Base-by-base conservation (phyloP, 164 flowering plant genomes). In the Vitis vinifera region DNA sequence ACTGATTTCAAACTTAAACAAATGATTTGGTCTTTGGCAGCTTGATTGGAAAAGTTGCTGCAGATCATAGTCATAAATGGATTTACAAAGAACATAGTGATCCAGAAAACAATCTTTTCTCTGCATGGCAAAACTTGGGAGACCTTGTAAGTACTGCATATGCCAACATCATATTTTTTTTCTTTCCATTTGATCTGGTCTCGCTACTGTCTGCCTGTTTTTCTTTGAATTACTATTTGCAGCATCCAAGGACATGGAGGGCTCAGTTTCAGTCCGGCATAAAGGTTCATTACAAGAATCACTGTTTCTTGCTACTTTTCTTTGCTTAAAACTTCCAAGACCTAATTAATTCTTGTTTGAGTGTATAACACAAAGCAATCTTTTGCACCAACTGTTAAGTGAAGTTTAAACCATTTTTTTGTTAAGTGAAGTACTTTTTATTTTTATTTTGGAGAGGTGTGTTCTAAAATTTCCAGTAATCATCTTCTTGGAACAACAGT, bases 181-280 rank as follows among this genome's bases (percentile, higher is more conserved):
- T 4, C 2, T 53, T 53, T 13, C 56, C n/a, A n/a, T 53, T 51
- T 51, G 13, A 51, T 51, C 53, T 51, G 53, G 53, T 51, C 14
- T 10, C 53, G 3, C 13, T 6, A 53, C 6, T 53, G 15, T 53
- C n/a, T 53, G 56, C 56, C 56, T 53, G n/a, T 53, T 53, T 53
- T 53, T 11, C n/a, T 13, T 53, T 53, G 56, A 53, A 53, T 53
- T 13, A 13, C 17, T 53, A 53, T 10, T 53, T 53, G 15, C 56
- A 53, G 56, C n/a, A 53, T 53, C 56, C 56, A 13, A 53, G 56
- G 56, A 53, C 56, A 53, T 53, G 56, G 56, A 53, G 56, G 56
- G 56, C 56, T 53, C 56, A 53, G 16, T 53, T 53, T 53, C 56
- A 53, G 56, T 15, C 56, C 10, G 56, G 56, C 1, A 53, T 53